These are phyloP conservation scores for Hibiscus syriacus DNA, from an alignment of 345 rosid genomes.

Conservation along the genomic window DNA sequence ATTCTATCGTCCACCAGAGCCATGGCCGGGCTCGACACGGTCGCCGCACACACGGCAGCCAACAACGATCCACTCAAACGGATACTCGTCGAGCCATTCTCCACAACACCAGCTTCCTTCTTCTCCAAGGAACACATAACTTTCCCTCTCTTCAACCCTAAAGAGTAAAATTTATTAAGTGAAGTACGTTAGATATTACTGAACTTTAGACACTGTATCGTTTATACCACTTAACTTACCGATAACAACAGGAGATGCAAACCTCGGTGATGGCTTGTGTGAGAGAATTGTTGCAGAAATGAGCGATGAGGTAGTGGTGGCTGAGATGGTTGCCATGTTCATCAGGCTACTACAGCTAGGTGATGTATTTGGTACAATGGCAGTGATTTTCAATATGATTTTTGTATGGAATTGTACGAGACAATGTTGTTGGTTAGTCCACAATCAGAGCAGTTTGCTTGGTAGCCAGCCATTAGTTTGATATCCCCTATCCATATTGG, in stretches of 20 bases:
- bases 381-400: constrained; percentile 13
- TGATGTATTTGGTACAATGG: background rate
- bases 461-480: too few relatives aligned
- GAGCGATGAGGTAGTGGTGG: constrained; percentile 37
- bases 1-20: background rate
- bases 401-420: background rate
- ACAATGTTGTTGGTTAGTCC: background rate
- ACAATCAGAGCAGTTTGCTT: background rate
- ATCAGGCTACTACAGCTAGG: background rate
- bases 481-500: too few relatives aligned
- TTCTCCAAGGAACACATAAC: constrained; percentile 52
- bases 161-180: too few relatives aligned
- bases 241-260: constrained; percentile 44
- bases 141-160: constrained; percentile 50
- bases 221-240: too few relatives aligned
- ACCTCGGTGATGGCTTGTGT: constrained; percentile 31
- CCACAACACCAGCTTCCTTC: constrained; percentile 23
- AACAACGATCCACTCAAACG: constrained; percentile 40
- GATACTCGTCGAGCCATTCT: constrained; percentile 16
- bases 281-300: constrained; percentile 34
- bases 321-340: constrained; percentile 54
- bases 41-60: constrained; percentile 48
- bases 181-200: too few relatives aligned
- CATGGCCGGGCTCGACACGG: constrained; percentile 33
- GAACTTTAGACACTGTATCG: too few relatives aligned